phyloP scores from a whole-genome alignment of 164 flowering plant genomes.

The Vitis cinerea region DNA sequence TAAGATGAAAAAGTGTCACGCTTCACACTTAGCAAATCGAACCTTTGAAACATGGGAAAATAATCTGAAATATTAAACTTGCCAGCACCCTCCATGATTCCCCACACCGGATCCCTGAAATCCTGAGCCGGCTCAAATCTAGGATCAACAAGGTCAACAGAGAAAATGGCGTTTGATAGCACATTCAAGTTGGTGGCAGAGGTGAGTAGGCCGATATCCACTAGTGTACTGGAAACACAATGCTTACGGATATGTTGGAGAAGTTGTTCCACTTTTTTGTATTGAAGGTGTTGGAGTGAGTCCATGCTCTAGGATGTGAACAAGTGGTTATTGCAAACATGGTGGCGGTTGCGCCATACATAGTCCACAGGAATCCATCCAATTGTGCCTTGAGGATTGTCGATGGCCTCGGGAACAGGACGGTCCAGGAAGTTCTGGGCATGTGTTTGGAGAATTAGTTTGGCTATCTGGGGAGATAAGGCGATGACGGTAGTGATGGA shows the following conservation, averaged over 20 bases:
- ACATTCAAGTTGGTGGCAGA: constrained; percentile 22
- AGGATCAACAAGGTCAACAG: constrained; percentile 22
- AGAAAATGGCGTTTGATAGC: constrained; percentile 28
- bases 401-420: constrained; percentile 17
- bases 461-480: constrained; percentile 23
- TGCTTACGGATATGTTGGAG: not conserved
- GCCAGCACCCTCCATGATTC: constrained; percentile 19
- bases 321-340: constrained; percentile 17
- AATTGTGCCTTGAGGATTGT: constrained; percentile 15
- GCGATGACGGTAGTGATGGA: constrained; percentile 21
- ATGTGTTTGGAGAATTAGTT: constrained; percentile 22
- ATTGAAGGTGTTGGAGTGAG: constrained; percentile 14
- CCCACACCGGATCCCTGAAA: constrained; percentile 14
- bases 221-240: constrained; percentile 9
- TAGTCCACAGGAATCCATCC: constrained; percentile 23
- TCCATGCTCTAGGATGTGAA: constrained; percentile 23
- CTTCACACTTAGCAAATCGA: constrained; percentile 17
- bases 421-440: constrained; percentile 26
- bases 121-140: constrained; percentile 1
- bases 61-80: constrained; percentile 22
- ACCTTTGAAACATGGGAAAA: constrained; percentile 12
- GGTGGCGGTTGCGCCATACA: constrained; percentile 26
- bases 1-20: not conserved
- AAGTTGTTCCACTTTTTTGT: constrained; percentile 15
- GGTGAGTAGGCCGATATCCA: constrained; percentile 25